Evolutionary conservation across 2,329 filamentous ascomycete genomes (phyloP).

Genomic region (Fusarium fracticaudum): DNA sequence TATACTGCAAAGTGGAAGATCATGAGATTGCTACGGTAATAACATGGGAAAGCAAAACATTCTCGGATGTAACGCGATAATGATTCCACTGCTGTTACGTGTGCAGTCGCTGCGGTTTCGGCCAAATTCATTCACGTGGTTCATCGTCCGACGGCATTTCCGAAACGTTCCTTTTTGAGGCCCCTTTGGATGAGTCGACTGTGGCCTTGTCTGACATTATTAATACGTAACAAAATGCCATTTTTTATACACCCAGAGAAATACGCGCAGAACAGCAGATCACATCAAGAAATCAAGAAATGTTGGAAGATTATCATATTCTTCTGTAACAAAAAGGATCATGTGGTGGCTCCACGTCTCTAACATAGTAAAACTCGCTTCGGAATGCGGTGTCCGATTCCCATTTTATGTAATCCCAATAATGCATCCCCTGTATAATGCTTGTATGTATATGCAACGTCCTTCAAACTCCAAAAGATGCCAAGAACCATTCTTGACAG

Average conservation of each 20-base stretch:
- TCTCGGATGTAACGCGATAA: neutral
- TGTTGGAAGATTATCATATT: conserved; percentile 19
- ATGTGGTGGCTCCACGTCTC: conserved; percentile 10
- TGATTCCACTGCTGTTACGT: neutral
- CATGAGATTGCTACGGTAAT: conserved; percentile 18
- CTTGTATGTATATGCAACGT: neutral
- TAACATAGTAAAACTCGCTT: conserved; percentile 29
- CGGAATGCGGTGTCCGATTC: conserved; percentile 10
- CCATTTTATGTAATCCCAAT: conserved; percentile 22
- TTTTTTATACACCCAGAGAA: neutral
- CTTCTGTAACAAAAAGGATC: conserved; percentile 7
- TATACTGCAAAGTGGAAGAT: conserved; percentile 19
- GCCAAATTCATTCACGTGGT: conserved; percentile 25
- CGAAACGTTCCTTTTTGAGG: neutral
- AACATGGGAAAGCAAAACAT: conserved; percentile 1
- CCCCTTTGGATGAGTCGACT: conserved; percentile 4
- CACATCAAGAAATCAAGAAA: neutral
- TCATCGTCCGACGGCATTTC: conserved; percentile 21
- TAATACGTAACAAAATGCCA: conserved; percentile 6
- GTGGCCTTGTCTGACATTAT: conserved; percentile 15
- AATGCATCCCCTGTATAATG: conserved; percentile 1
- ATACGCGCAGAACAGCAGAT: neutral
- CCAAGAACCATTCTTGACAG: conserved; percentile 12
- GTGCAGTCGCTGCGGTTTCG: conserved; percentile 6
- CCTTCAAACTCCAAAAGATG: conserved; percentile 21